Percentiles rank a stretch among this genome's conserved stretches.
These are phyloP conservation scores for Elasticomyces elasticus DNA, from an alignment of 495 filamentous ascomycete species.

Conservation along the genomic window DNA sequence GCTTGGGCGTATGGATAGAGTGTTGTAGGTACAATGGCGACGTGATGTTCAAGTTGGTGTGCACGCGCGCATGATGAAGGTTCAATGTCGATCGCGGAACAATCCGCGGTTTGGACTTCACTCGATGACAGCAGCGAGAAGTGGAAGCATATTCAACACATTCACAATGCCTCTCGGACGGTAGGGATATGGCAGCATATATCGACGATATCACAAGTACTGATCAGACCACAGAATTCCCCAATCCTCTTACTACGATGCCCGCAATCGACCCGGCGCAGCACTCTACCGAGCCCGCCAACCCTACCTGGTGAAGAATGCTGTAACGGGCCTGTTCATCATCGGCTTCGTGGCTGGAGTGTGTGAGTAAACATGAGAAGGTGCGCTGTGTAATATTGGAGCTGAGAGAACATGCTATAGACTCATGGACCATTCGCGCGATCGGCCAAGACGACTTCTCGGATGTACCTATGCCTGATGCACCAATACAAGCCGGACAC, in stretches of 20 bases:
- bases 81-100: neutral
- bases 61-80: neutral
- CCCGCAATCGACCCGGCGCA: conserved; percentile 64
- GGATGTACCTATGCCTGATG: conserved; percentile 77
- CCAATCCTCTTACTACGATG: conserved; percentile 79
- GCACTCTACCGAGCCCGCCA: conserved; percentile 82
- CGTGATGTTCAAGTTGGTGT: neutral
- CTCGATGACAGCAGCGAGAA: too few relatives aligned
- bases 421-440: conserved; percentile 76
- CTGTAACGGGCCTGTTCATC: conserved; percentile 59
- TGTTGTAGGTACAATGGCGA: neutral
- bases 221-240: conserved; percentile 45
- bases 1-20: neutral
- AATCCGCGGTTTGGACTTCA: neutral
- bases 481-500: conserved; percentile 39
- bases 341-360: conserved; percentile 62
- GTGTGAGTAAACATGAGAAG: conserved; percentile 49
- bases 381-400: neutral
- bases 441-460: conserved; percentile 97
- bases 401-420: conserved; percentile 36
- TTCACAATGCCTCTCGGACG: conserved; percentile 12
- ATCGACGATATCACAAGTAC: neutral
- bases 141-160: neutral
- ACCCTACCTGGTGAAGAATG: conserved; percentile 87
- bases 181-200: too few relatives aligned